These are phyloP conservation scores for Chloranthus sessilifolius DNA, from an alignment of 164 flowering plant genomes.

Conservation along the genomic window DNA sequence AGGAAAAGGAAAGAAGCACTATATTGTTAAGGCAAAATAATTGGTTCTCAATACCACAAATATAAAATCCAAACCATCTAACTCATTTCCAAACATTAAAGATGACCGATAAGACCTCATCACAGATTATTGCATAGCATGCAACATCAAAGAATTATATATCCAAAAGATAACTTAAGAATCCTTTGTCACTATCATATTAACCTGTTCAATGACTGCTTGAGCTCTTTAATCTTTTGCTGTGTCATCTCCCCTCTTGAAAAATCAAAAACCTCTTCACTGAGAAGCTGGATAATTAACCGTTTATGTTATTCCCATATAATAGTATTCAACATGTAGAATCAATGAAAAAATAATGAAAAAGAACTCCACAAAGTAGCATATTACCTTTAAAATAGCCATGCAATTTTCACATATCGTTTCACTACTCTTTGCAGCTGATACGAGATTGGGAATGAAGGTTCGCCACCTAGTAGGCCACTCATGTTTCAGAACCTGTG, in stretches of 20 bases:
- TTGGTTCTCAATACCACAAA: too few species aligned
- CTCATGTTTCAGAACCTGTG: slow-evolving; percentile 93
- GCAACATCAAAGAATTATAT: not conserved
- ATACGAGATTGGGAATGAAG: slow-evolving; percentile 91
- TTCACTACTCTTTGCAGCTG: slow-evolving; percentile 97
- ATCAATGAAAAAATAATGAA: not conserved
- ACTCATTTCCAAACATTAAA: not conserved
- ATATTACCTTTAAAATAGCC: slow-evolving; percentile 95
- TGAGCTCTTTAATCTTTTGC: slow-evolving; percentile 92
- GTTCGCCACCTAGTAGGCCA: slow-evolving; percentile 97
- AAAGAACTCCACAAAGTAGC: not conserved
- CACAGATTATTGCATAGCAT: not conserved
- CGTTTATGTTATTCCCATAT: not conserved
- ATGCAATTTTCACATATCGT: slow-evolving; percentile 99
- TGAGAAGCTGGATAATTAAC: slow-evolving; percentile 60
- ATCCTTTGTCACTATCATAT: not conserved
- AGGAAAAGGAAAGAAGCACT: too few species aligned
- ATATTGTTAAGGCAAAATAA: too few species aligned
- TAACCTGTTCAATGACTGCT: slow-evolving; percentile 95
- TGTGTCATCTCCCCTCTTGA: slow-evolving; percentile 99
- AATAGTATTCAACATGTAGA: too few species aligned
- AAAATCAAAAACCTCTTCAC: slow-evolving; percentile 99
- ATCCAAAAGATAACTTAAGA: not conserved
- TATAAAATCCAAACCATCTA: not conserved
- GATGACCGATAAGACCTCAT: not conserved